These are phyloP conservation scores for Arbutus unedo DNA, from an alignment of 148 eudicot species.

Conservation along the genomic window DNA sequence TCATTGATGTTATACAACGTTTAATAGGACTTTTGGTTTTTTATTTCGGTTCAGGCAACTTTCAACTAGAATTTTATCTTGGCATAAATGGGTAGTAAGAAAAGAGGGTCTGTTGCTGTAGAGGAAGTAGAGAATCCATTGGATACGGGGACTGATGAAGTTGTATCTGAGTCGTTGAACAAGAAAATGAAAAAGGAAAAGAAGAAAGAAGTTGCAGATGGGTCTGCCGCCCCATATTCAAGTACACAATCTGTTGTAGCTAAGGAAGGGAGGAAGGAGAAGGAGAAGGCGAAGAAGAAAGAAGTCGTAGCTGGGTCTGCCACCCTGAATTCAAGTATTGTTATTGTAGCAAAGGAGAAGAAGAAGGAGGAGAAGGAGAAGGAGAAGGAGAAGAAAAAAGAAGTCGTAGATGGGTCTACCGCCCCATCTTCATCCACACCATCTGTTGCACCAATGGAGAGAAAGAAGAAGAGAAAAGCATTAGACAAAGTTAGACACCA, in stretches of 20 bases:
- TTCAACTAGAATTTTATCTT: neutral
- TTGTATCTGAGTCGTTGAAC: constrained; percentile 28
- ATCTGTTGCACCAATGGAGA: constrained; percentile 66
- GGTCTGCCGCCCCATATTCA: neutral
- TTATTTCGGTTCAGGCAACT: neutral
- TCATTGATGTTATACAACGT: neutral
- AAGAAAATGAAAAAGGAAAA: constrained; percentile 36
- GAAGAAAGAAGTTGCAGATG: constrained; percentile 28
- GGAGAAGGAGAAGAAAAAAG: constrained; percentile 39
- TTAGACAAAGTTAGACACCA: constrained; percentile 59
- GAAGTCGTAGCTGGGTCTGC: constrained; percentile 23
- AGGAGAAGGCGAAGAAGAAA: constrained; percentile 42
- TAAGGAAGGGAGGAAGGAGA: constrained; percentile 67
- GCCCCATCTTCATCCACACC: constrained; percentile 24
- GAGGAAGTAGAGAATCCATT: constrained; percentile 26
- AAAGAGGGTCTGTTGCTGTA: constrained; percentile 36
- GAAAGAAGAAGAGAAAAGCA: constrained; percentile 59
- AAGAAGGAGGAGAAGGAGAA: constrained; percentile 55
- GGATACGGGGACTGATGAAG: constrained; percentile 13
- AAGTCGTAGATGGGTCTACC: constrained; percentile 23
- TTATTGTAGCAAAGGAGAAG: constrained; percentile 61
- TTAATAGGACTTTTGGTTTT: neutral
- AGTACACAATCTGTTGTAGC: constrained; percentile 23
- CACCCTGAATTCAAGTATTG: constrained; percentile 21
- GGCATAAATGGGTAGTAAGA: constrained; percentile 46